Base-by-base conservation (phyloP, 2,329 filamentous ascomycete species). In the Penicillium crustosum region DNA sequence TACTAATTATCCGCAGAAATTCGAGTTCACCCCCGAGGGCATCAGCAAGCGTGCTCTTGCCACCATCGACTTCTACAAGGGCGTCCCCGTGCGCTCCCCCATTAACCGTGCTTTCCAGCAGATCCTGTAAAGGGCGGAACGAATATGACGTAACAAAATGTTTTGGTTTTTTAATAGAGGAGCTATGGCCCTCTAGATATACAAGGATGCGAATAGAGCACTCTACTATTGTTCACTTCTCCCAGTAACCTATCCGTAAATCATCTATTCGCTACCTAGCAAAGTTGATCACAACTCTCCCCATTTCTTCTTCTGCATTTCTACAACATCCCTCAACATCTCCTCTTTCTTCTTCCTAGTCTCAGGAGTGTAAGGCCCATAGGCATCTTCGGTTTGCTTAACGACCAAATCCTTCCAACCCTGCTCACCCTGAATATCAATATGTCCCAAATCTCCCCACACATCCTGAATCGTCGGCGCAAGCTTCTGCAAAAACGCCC, bases 1-100 rank as follows among this genome's bases (percentile, higher is more conserved):
- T 58, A 45, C 60, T 68, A 54, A 66, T 51, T 29, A 35, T 50
- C 19, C 31, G 2, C 50, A 95, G 90, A 97, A 97, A 86, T 99
- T 99, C 81, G 94, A 97, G 80, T 97, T 99, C 84, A 99, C 93
- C 49, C 90, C 94, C 53, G 93, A 96, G 81, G 94, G 94, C 66
- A 90, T 99, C 76, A 83, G 90, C 81, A 97, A 97, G 89, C 92
- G 94, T 71, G 94, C 93, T 61, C 78, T 91, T 64, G 89, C 89
- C 68, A 99, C 94, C 64, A 82, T 97, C 72, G 87, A 97, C 76
- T 99, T 97, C 87, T 99, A 92, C 89, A 97, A 97, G 89, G 90
- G 89, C 67, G 86, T 90, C 76, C 93, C 93, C 81, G 84, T 97
- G 73, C 91, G 94, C 78, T 97, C 93, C 55, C 93, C 94, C 66